A percentile compares a stretch with the other conserved stretches of the same genome.
Conservation (phyloP, 2,329 filamentous ascomycete species). For the Fusarium sp. region DNA sequence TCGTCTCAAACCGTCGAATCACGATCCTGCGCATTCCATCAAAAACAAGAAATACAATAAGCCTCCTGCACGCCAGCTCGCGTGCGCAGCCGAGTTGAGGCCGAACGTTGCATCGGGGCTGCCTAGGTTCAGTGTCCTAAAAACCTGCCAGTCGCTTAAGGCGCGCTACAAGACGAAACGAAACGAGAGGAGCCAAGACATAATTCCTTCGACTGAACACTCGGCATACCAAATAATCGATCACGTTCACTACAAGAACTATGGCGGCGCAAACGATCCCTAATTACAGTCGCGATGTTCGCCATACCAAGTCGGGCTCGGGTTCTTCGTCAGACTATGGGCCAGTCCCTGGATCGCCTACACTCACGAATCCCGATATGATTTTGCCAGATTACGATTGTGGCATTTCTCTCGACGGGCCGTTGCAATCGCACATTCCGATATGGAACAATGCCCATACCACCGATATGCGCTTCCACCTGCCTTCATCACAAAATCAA, state of each 20-base stretch:
- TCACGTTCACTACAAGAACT: constrained; percentile 3
- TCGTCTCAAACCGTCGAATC: constrained; percentile 35
- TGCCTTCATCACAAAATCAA: constrained; percentile 53
- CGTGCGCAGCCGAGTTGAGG: constrained; percentile 33
- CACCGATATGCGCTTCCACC: constrained; percentile 56
- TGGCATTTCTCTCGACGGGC: constrained; percentile 64
- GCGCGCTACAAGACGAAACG: constrained; percentile 23
- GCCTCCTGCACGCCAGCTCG: constrained; percentile 26
- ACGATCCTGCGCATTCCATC: constrained; percentile 22
- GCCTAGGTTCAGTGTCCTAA: constrained; percentile 30
- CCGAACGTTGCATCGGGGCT: constrained; percentile 14
- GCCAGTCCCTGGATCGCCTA: constrained; percentile 78
- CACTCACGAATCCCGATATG: constrained; percentile 93
- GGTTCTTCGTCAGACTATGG: constrained; percentile 55
- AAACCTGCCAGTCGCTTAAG: constrained; percentile 13
- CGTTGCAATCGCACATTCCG: constrained; percentile 63
- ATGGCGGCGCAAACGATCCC: constrained; percentile 52
- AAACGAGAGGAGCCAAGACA: constrained; percentile 17
- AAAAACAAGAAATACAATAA: constrained; percentile 28
- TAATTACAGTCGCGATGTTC: constrained; percentile 46
- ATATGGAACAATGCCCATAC: constrained; percentile 64
- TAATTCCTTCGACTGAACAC: constrained; percentile 7
- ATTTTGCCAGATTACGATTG: constrained; percentile 83
- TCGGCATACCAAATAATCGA: not conserved
- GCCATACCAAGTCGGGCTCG: constrained; percentile 47